Base-by-base conservation (phyloP, 768 basidiomycete species). In the Sporobolomyces pararoseus region DNA sequence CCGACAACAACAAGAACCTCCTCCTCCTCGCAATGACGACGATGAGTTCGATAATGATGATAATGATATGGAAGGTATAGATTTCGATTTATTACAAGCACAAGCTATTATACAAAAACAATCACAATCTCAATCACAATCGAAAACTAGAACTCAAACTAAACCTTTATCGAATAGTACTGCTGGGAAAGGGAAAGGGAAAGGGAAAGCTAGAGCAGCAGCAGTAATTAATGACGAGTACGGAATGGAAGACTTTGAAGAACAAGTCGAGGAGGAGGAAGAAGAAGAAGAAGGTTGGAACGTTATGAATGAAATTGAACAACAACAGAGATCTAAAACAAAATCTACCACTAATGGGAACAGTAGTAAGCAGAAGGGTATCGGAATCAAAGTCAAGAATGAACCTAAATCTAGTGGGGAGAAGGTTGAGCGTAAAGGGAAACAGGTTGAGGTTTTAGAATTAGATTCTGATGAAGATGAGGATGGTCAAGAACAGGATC, bases 231-330 rank as follows among this genome's bases (percentile, higher is more conserved):
- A 46, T 3, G 58, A 29, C 4, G 58, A 59, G 3, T 27, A 10
- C 58, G 58, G 27, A 9, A 55, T 35, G 37, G n/a, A 25, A 2
- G 35, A 57, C 42, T n/a, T 42, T 37, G 55, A 57, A 27, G 27
- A 44, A 17, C 6, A 1, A 5, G 44, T n/a, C 4, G 37, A 44
- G 5, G 60, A 62, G 21, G 52, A 49, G 5, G 66, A 61, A 52
- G 66, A 61, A 16, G 66, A 61, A 16, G 66, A 67, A 3, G 66
- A 67, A 17, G 59, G 29, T 17, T 23, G 59, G 59, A 27, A 47
- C 17, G 59, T n/a, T 7, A 34, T 67, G 50, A 59, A 60, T 23
- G 66, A 52, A 42, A 34, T 67, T 21, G 58, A 61, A 34, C 21
- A 46, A 4, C 46, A 4, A 42, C 52, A 21, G 19, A 23, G n/a